phyloP scores from a whole-genome alignment of 148 eudicot genomes.

The Nepenthes gracilis region DNA sequence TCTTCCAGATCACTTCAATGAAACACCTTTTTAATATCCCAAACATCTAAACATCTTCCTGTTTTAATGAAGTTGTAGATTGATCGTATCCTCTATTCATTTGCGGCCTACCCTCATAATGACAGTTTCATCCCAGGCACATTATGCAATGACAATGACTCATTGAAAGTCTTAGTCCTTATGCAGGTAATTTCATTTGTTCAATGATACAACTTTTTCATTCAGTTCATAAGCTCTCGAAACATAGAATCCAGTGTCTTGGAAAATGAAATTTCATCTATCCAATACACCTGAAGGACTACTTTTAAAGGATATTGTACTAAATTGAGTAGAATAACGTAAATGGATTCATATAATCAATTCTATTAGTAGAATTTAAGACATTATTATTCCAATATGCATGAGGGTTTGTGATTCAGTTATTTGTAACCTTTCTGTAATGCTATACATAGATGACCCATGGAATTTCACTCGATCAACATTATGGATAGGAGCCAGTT shows the following conservation, averaged over 20 bases:
- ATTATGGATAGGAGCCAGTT: constrained; percentile 47
- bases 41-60: not conserved
- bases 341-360: no score
- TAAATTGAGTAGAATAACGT: no score
- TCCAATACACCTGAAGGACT: no score
- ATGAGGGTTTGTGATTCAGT: no score
- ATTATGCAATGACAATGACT: constrained; percentile 79
- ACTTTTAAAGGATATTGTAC: not conserved
- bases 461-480: not conserved
- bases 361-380: no score
- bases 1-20: not conserved
- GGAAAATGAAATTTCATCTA: no score
- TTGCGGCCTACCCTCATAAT: constrained; percentile 84
- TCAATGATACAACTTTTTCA: not conserved
- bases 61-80: constrained; percentile 26
- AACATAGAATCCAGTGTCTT: not conserved
- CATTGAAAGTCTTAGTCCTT: constrained; percentile 69
- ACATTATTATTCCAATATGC: no score
- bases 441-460: no score
- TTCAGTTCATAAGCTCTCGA: not conserved
- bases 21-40: not conserved
- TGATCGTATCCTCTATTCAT: constrained; percentile 76
- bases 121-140: constrained; percentile 86
- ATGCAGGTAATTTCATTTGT: constrained; percentile 48
- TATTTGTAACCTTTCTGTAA: not conserved